These are phyloP conservation scores for Cucurbita moschata DNA, from an alignment of 306 rosid genomes.

Conservation along the genomic window DNA sequence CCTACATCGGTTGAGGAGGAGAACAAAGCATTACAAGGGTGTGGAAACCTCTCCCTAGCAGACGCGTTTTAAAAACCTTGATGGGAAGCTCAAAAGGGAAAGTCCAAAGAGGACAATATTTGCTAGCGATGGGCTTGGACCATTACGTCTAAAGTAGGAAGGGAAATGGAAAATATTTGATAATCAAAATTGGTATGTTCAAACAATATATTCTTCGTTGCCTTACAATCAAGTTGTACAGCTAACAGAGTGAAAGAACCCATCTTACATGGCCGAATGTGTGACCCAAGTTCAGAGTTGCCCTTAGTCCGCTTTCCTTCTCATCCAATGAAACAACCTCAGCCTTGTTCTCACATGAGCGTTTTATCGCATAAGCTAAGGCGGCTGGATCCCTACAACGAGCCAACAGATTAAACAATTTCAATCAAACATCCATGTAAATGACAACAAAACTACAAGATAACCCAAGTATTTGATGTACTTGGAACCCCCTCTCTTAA, in stretches of 20 bases:
- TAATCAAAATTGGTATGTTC: background rate
- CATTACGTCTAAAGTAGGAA: background rate
- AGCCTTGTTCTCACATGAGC: constrained; percentile 92
- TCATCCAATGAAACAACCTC: constrained; percentile 88
- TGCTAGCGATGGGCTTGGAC: too few species aligned
- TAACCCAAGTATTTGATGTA: background rate
- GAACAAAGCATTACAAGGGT: too few species aligned
- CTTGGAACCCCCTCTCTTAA: background rate
- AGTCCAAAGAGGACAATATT: too few species aligned
- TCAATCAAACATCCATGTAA: background rate
- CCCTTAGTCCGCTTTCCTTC: constrained; percentile 94
- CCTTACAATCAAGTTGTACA: background rate
- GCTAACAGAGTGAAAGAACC: constrained; percentile 1
- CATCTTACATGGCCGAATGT: constrained; percentile 89
- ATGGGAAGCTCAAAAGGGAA: too few species aligned
- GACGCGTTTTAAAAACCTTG: too few species aligned
- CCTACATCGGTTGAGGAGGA: too few species aligned
- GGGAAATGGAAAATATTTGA: background rate
- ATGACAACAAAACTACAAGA: background rate
- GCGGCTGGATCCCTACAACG: constrained; percentile 66
- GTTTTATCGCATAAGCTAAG: constrained; percentile 80
- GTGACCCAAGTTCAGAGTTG: constrained; percentile 90
- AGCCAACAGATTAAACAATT: constrained; percentile 1
- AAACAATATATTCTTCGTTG: background rate
- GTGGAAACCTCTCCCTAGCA: too few species aligned